Percentiles rank a stretch among this genome's conserved stretches.
Conservation (phyloP, 495 filamentous ascomycete genomes). For the Beverwykella pulmonaria region DNA sequence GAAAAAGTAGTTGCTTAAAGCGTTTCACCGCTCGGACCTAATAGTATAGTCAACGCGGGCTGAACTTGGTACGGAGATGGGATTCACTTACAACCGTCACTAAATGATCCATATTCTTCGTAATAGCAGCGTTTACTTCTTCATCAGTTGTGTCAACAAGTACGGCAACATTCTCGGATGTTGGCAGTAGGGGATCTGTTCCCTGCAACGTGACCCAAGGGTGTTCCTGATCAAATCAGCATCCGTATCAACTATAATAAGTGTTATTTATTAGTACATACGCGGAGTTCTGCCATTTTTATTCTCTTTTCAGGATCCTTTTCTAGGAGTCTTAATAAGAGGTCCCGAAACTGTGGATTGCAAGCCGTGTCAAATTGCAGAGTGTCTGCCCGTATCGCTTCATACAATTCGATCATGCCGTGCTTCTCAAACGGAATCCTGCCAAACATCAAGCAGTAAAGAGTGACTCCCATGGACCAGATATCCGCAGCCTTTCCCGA, state of each 20-base stretch:
- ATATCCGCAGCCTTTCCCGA: slow-evolving; percentile 90
- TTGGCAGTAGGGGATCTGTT: slow-evolving; percentile 75
- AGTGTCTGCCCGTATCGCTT: slow-evolving; percentile 75
- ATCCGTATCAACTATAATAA: background rate
- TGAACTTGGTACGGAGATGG: background rate
- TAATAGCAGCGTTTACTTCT: slow-evolving; percentile 89
- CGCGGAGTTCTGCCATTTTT: slow-evolving; percentile 76
- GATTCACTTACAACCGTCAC: slow-evolving; percentile 71
- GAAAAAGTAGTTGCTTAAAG: slow-evolving; percentile 68
- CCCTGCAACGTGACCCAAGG: slow-evolving; percentile 90
- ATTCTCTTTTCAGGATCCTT: slow-evolving; percentile 71
- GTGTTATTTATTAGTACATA: slow-evolving; percentile 58
- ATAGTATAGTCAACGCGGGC: background rate
- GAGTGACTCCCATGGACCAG: slow-evolving; percentile 97
- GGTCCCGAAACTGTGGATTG: slow-evolving; percentile 41
- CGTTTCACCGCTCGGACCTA: slow-evolving; percentile 91
- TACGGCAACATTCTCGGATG: slow-evolving; percentile 83
- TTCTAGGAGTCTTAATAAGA: slow-evolving; percentile 47
- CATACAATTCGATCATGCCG: slow-evolving; percentile 82
- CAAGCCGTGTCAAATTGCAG: slow-evolving; percentile 51
- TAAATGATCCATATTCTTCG: slow-evolving; percentile 78
- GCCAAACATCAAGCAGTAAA: slow-evolving; percentile 92
- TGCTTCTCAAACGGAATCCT: slow-evolving; percentile 78
- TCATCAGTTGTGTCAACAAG: slow-evolving; percentile 80
- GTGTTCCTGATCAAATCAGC: slow-evolving; percentile 64